Evolutionary conservation across 2,329 filamentous ascomycete genomes (phyloP).

Genomic region (Penicillium glabrum): DNA sequence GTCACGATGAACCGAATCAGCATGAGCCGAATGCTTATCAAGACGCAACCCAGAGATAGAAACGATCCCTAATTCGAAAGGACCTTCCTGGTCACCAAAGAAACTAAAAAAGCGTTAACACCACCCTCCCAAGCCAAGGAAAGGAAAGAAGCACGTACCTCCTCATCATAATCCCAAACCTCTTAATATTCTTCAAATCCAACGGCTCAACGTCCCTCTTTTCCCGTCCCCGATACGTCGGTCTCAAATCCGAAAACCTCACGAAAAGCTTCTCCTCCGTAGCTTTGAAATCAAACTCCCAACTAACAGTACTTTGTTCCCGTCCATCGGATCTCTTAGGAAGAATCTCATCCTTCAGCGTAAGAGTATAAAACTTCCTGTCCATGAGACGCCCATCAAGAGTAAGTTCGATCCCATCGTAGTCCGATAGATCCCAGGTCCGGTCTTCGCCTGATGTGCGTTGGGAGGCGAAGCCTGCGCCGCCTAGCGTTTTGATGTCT

Average conservation of each 20-base stretch:
- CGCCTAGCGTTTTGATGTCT: constrained; percentile 72
- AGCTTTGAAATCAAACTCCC: constrained; percentile 67
- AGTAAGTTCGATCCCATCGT: constrained; percentile 61
- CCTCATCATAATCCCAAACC: constrained; percentile 76
- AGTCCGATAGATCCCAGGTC: constrained; percentile 63
- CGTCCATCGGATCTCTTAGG: constrained; percentile 58
- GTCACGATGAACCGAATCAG: constrained; percentile 6
- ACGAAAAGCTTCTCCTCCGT: constrained; percentile 51
- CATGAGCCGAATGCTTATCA: constrained; percentile 6
- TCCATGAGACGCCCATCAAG: constrained; percentile 49
- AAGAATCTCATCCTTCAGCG: constrained; percentile 68
- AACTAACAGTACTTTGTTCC: constrained; percentile 71
- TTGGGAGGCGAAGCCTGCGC: constrained; percentile 80
- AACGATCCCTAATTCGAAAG: constrained; percentile 59
- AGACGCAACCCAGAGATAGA: constrained; percentile 53
- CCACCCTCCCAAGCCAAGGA: not conserved
- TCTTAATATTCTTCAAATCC: constrained; percentile 60
- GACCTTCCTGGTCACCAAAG: constrained; percentile 71
- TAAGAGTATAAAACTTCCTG: constrained; percentile 70
- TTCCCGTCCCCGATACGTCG: constrained; percentile 72
- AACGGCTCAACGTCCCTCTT: constrained; percentile 59
- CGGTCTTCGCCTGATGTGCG: constrained; percentile 60
- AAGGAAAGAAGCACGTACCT: constrained; percentile 55
- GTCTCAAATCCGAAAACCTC: constrained; percentile 64
- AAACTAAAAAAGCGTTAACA: constrained; percentile 54